Evolutionary conservation across 2,329 filamentous ascomycete genomes (phyloP).

Genomic region (Dactylellina haptotyla): DNA sequence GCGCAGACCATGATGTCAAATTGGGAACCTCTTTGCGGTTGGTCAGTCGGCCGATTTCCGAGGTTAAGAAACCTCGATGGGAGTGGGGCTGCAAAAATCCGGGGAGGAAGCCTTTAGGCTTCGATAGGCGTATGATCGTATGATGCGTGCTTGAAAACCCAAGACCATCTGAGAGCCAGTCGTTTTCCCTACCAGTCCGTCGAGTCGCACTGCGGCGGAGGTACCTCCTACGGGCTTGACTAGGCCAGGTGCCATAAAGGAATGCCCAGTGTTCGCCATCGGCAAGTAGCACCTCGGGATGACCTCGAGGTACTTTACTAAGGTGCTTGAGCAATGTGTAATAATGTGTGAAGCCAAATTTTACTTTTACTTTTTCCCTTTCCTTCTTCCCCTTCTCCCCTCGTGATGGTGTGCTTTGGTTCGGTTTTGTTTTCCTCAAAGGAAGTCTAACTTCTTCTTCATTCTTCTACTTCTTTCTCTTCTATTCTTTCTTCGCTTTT

Average conservation of each 20-base stretch:
- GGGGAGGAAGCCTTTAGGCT: slow-evolving; percentile 11
- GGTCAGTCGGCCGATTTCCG: slow-evolving; percentile 46
- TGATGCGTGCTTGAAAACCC: slow-evolving; percentile 8
- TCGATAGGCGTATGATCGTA: slow-evolving; percentile 11
- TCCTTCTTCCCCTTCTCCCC: background rate
- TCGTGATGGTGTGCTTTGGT: background rate
- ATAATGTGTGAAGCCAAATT: too few relatives aligned
- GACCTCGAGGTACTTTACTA: background rate
- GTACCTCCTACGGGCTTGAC: too few relatives aligned
- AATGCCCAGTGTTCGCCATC: too few relatives aligned
- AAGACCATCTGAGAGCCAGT: background rate
- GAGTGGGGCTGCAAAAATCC: slow-evolving; percentile 29
- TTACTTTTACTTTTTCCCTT: background rate
- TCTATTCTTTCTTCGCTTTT: background rate
- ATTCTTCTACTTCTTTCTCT: background rate
- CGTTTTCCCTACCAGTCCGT: too few relatives aligned
- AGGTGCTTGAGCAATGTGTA: too few relatives aligned
- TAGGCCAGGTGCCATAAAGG: too few relatives aligned
- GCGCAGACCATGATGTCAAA: slow-evolving; percentile 42
- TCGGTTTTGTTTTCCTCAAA: too few relatives aligned
- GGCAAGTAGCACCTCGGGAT: background rate
- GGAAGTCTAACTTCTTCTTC: background rate
- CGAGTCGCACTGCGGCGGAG: too few relatives aligned
- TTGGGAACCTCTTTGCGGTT: slow-evolving; percentile 11
- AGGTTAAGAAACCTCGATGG: slow-evolving; percentile 10